Base-by-base conservation (phyloP, 78 protist species). In the Pigoraptor vietnamica region DNA sequence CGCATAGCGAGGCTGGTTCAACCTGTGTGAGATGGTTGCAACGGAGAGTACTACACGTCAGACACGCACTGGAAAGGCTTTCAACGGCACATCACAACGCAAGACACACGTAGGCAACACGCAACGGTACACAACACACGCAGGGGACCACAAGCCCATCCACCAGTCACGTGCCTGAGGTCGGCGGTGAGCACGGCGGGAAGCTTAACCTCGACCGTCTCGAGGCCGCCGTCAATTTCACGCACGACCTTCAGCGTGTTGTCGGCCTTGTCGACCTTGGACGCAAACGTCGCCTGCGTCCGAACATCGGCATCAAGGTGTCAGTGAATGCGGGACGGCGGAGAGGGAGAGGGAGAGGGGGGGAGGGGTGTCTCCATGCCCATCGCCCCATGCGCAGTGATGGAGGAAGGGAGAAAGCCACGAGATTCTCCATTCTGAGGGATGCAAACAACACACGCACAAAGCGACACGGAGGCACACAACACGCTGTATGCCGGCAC, bases 1-100 rank as follows among this genome's bases (percentile, higher is more conserved):
- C 39, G 99, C 98, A 89, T 96, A 98, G 39, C 99, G 93, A 37
- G 99, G 99, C 87, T 97, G 97, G 95, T 98, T 98, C 86, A 98
- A 94, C 39, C 95, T 94, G 82, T 6, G 1, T n/a, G 0, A 23
- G 35, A 10, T 2, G 37, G 1, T 0, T 1, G 14, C 35, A 88
- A 2, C 14, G 48, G 25, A 36, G 14, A 86, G 56, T 37, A 14
- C 6, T 14, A 37, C 32, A 36, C 56, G 14, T 21, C 25, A 24
- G 1, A 39, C 36, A 32, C 0, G 79, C 37, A 10, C 2, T 21
- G 9, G 21, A 6, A 10, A 1, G 35, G 32, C 32, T 36, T 2
- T 1, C 89, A 14, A 1, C 48, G 79, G 79, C 79, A 19, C 79
- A 48, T 48, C 32, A 9, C 32, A 48, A 23, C 19, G 79, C 32